phyloP scores from a whole-genome alignment of 805 yeast species.

The Teunomyces kruisii region DNA sequence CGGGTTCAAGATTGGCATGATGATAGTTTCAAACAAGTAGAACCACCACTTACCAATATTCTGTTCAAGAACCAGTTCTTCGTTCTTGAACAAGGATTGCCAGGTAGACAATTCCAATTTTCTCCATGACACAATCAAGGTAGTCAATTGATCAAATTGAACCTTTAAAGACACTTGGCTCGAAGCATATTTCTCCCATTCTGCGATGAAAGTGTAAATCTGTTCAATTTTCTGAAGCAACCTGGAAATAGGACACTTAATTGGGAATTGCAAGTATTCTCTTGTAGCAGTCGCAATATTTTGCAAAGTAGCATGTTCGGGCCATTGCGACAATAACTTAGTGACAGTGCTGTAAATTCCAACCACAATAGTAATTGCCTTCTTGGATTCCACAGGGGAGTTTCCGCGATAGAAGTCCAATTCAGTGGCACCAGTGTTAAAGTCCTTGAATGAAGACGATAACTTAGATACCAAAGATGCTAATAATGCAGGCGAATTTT shows the following conservation, averaged over 20 bases:
- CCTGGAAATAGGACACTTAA: slow-evolving; percentile 72
- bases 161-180: slow-evolving; percentile 63
- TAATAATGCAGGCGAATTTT: slow-evolving; percentile 22
- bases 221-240: slow-evolving; percentile 83
- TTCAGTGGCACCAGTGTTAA: slow-evolving; percentile 14
- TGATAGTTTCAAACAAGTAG: slow-evolving; percentile 78
- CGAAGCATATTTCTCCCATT: slow-evolving; percentile 94
- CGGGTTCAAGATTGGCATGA: slow-evolving; percentile 48
- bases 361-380: slow-evolving; percentile 51
- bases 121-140: slow-evolving; percentile 87
- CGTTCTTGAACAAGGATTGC: slow-evolving; percentile 71
- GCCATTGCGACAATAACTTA: slow-evolving; percentile 69
- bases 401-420: slow-evolving; percentile 65
- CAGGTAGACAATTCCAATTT: slow-evolving; percentile 82
- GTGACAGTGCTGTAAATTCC: slow-evolving; percentile 31
- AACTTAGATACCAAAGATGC: slow-evolving; percentile 19
- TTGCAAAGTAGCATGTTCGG: slow-evolving; percentile 88
- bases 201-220: slow-evolving; percentile 74
- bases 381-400: slow-evolving; percentile 57
- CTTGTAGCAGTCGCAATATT: slow-evolving; percentile 61
- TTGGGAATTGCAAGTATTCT: slow-evolving; percentile 65
- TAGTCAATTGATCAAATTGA: slow-evolving; percentile 58
- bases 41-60: slow-evolving; percentile 86
- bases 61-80: slow-evolving; percentile 48
- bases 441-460: slow-evolving; percentile 16